A percentile compares a stretch with the other conserved stretches of the same genome.
Conservation (phyloP, 345 rosid species). For the Aquilaria sinensis region DNA sequence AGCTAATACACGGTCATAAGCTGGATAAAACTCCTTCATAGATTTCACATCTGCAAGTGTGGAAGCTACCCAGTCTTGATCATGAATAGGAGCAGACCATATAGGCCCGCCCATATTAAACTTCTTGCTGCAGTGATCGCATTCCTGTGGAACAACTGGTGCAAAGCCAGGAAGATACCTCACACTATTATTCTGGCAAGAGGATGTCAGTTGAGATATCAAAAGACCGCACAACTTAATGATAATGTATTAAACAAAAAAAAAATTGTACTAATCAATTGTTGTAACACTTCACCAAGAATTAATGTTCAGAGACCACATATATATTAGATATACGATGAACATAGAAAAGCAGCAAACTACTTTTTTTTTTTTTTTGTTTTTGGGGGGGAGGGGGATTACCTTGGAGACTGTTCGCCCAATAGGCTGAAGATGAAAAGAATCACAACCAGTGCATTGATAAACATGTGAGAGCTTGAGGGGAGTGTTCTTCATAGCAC, state of each 20-base stretch:
- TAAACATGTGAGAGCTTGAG: slow-evolving; percentile 96
- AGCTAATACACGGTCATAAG: slow-evolving; percentile 81
- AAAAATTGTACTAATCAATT: neutral
- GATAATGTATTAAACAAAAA: too few species aligned
- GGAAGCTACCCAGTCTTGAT: slow-evolving; percentile 83
- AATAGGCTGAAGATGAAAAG: slow-evolving; percentile 91
- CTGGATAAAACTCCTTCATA: slow-evolving; percentile 82
- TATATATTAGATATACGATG: neutral
- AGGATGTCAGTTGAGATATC: neutral
- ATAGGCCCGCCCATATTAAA: slow-evolving; percentile 97
- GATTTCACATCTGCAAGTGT: slow-evolving; percentile 60
- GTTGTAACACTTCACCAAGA: neutral
- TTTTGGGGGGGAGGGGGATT: neutral
- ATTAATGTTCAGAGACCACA: neutral
- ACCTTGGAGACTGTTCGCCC: slow-evolving; percentile 94
- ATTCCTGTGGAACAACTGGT: slow-evolving; percentile 87
- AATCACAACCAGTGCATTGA: slow-evolving; percentile 96
- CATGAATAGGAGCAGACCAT: slow-evolving; percentile 97
- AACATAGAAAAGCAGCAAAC: neutral
- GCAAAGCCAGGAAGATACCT: slow-evolving; percentile 93
- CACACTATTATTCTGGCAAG: slow-evolving; percentile 64
- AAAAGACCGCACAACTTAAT: neutral
- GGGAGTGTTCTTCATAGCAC: slow-evolving; percentile 98
- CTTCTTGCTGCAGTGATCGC: slow-evolving; percentile 92
- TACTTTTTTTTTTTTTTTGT: too few species aligned